A percentile compares a stretch with the other conserved stretches of the same genome.
Conservation (phyloP, 1,139 yeast species). For the Saccharomyces hybrid region DNA sequence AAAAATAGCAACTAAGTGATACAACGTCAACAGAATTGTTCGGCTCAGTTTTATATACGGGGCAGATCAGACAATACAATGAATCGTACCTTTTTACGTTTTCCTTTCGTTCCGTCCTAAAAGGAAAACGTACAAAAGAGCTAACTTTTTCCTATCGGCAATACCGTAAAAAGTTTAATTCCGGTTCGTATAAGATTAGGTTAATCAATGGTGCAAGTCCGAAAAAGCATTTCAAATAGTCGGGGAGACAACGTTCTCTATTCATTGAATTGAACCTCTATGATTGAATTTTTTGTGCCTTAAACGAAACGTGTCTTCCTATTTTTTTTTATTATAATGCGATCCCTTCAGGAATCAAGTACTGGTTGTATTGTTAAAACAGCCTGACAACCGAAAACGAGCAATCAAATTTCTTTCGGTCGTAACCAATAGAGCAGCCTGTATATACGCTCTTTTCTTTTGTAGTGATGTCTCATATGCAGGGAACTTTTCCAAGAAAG, state of each 20-base stretch:
- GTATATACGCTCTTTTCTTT: slow-evolving; percentile 11
- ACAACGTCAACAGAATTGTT: background rate
- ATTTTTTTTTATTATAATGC: background rate
- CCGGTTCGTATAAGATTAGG: background rate
- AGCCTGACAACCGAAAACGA: slow-evolving; percentile 12
- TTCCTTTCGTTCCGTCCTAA: background rate
- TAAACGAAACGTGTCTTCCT: background rate
- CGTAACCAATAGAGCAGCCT: slow-evolving; percentile 14
- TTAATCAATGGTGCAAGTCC: slow-evolving; percentile 1
- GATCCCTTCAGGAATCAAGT: background rate
- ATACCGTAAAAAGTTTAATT: background rate
- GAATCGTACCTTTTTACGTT: background rate
- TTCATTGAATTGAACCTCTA: background rate
- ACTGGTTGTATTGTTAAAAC: slow-evolving; percentile 5
- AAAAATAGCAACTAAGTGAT: background rate
- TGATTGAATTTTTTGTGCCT: background rate
- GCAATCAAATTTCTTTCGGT: slow-evolving; percentile 15
- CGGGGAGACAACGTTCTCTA: slow-evolving; percentile 1
- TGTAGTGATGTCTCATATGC: background rate
- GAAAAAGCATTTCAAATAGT: background rate
- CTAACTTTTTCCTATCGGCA: background rate
- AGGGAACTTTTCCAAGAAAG: background rate
- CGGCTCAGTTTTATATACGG: background rate
- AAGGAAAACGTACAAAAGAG: background rate
- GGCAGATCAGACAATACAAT: background rate